These are phyloP conservation scores for Lachancea thermotolerans DNA, from an alignment of 805 yeast species.

Conservation along the genomic window DNA sequence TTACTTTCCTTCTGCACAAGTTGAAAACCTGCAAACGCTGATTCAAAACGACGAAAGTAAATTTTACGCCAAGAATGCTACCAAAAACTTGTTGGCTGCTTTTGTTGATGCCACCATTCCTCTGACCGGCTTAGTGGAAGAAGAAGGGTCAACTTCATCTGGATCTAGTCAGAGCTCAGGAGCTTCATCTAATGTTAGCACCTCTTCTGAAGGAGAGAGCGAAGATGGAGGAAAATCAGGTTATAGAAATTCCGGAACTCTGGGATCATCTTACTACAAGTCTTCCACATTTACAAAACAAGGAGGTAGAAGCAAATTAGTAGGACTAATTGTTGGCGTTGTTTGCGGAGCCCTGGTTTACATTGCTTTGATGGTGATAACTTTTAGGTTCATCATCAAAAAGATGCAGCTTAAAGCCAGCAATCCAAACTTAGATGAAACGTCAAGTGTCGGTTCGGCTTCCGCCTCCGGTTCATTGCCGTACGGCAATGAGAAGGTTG, in stretches of 20 bases:
- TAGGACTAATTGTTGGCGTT: conserved; percentile 80
- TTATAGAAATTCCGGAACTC: conserved; percentile 19
- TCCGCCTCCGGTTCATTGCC: conserved; percentile 7
- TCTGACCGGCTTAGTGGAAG: conserved; percentile 31
- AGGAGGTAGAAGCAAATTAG: conserved; percentile 41
- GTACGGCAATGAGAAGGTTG: conserved; percentile 5
- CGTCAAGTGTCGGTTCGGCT: conserved; percentile 12
- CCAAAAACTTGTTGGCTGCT: conserved; percentile 50
- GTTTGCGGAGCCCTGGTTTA: conserved; percentile 68
- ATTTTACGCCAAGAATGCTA: conserved; percentile 53
- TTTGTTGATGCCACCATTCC: conserved; percentile 53
- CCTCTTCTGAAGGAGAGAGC: conserved; percentile 5
- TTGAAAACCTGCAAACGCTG: conserved; percentile 42
- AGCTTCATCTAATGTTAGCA: conserved; percentile 18
- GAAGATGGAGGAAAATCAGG: conserved; percentile 16
- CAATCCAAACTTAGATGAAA: conserved; percentile 17
- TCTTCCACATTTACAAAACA: conserved; percentile 12
- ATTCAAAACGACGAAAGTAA: conserved; percentile 50
- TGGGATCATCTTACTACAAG: conserved; percentile 10
- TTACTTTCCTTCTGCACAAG: conserved; percentile 58
- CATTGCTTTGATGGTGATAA: conserved; percentile 50
- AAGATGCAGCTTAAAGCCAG: conserved; percentile 23
- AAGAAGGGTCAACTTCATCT: conserved; percentile 43
- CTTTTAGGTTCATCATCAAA: conserved; percentile 44
- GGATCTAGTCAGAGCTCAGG: conserved; percentile 71